These are phyloP conservation scores for Vickermania spadyakhi DNA, from an alignment of 208 protist species.

Conservation along the genomic window DNA sequence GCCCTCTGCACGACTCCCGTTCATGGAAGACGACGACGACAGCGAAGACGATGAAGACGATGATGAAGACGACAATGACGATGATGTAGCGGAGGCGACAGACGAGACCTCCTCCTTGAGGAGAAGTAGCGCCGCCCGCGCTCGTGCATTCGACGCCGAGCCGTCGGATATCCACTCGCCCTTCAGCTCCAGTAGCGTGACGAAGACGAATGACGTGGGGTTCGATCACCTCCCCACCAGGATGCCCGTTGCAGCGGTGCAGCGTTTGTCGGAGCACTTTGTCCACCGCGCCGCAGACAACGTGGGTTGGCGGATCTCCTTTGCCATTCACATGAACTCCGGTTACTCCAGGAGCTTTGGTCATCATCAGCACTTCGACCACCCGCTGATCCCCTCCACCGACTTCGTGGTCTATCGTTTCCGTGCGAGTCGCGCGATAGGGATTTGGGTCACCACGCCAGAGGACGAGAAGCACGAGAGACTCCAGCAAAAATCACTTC, in stretches of 20 bases:
- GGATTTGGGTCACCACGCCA: background rate
- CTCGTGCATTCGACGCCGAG: background rate
- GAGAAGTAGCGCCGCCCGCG: too few relatives aligned
- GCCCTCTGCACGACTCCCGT: too few relatives aligned
- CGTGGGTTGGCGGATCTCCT: slow-evolving; percentile 5
- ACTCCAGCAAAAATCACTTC: background rate
- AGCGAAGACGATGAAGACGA: background rate
- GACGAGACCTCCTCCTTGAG: too few relatives aligned
- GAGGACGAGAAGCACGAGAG: background rate
- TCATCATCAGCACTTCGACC: background rate
- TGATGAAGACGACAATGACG: too few relatives aligned
- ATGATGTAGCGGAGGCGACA: too few relatives aligned
- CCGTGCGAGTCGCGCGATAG: background rate
- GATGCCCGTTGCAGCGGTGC: background rate
- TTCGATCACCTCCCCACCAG: background rate
- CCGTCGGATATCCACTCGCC: background rate
- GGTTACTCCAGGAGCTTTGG: slow-evolving; percentile 7
- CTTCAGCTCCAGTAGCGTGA: background rate
- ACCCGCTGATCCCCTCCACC: background rate
- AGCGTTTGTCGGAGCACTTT: background rate
- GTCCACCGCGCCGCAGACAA: slow-evolving; percentile 4
- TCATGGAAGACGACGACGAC: background rate
- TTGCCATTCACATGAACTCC: slow-evolving; percentile 7
- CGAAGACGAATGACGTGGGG: background rate
- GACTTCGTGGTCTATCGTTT: background rate